Evolutionary conservation across 768 basidiomycete genomes (phyloP), one percentile per base, ranked within the genome.

Genomic region (Boletellus emodensis): DNA sequence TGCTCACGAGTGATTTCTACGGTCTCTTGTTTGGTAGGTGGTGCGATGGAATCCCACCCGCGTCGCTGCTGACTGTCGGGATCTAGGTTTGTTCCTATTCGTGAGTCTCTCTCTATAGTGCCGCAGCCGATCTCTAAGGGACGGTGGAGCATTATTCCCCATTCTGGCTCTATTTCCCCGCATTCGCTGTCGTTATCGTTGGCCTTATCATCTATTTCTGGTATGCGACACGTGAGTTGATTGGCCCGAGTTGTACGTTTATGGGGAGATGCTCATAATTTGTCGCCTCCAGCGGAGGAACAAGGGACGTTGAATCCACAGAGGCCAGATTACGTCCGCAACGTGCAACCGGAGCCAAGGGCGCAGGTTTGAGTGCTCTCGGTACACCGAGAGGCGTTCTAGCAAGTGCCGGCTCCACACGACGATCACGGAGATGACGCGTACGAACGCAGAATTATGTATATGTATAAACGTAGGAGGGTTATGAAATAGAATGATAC

Each of bases 1-100:
- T 93, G 10, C 79, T 94, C n/a, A 85, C 91, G 13, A 87, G 86
- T 63, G 90, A 93, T 69, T 94, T 92, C 58, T 94, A 85, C 60
- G 89, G 91, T 28, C 75, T 94, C 44, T 73, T 94, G 18, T 90
- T 94, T 61, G 91, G 68, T 66, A 44, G 3, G 60, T 59, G 20
- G 14, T 51, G n/a, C 6, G 1, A 9, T 7, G 15, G 17, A 18
- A 39, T 7, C n/a, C 50, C 1, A 34, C 43, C 7, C 49, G 26
- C 44, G 38, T 20, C 40, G 22, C 1, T 33, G 30, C 24, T 62
- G 54, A 67, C 44, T 10, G 4, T 34, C 1, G 15, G 12, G 17
- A 4, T 17, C 22, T 50, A 74, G 72, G 80, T 22, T 62, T 81
- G 22, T 81, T 81, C 72, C 71, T 81, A 53, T 81, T 74, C 65